Percentiles rank a stretch among this genome's conserved stretches.
Evolutionary conservation across 768 basidiomycete genomes (phyloP).

Genomic region (Rhizopogon vulgaris): DNA sequence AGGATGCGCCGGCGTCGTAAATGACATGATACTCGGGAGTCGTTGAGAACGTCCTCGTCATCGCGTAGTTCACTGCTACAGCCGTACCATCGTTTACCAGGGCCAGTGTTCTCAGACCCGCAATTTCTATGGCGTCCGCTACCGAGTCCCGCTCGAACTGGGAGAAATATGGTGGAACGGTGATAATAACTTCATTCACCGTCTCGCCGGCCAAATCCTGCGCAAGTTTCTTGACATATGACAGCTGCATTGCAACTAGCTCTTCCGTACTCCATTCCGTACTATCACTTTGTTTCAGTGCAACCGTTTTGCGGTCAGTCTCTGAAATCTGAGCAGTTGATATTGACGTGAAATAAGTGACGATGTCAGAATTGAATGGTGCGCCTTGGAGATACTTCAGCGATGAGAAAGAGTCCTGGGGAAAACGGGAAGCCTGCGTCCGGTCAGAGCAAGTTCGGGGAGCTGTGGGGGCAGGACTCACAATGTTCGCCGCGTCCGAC

Average conservation of each 20-base stretch:
- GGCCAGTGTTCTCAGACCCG: constrained; percentile 77
- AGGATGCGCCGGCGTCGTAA: constrained; percentile 89
- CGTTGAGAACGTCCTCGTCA: constrained; percentile 81
- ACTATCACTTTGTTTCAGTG: constrained; percentile 53
- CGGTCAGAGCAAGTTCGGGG: background rate
- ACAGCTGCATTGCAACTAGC: constrained; percentile 89
- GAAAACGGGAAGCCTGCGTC: constrained; percentile 83
- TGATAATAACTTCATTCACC: constrained; percentile 79
- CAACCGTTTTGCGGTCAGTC: constrained; percentile 55
- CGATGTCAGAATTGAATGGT: constrained; percentile 51
- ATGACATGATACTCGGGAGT: constrained; percentile 81
- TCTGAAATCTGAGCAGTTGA: constrained; percentile 46
- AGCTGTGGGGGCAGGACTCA: constrained; percentile 35
- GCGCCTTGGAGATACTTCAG: constrained; percentile 80
- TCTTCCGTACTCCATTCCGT: constrained; percentile 82
- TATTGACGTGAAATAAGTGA: constrained; percentile 53
- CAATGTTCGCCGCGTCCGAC: constrained; percentile 81
- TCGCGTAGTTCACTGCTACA: constrained; percentile 96
- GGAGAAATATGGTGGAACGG: constrained; percentile 86
- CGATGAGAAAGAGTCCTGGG: constrained; percentile 78
- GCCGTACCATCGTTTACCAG: constrained; percentile 92
- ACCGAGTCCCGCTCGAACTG: constrained; percentile 91
- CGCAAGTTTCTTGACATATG: constrained; percentile 85
- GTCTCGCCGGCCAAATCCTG: constrained; percentile 69
- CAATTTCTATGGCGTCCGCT: constrained; percentile 86